Evolutionary conservation across 148 eudicot species (phyloP).

Genomic region (Pharnaceum exiguum): DNA sequence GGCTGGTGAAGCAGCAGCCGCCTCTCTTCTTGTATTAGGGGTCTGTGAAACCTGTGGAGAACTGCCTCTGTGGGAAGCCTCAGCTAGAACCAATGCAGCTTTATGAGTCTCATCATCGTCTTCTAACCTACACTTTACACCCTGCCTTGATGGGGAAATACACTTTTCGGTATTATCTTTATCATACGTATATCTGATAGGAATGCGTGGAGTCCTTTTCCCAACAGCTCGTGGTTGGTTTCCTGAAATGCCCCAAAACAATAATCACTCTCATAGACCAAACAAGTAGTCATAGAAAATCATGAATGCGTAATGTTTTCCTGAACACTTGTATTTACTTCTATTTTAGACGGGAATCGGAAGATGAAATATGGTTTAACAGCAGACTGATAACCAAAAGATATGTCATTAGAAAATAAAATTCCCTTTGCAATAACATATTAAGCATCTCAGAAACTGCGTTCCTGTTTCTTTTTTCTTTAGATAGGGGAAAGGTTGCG

Average conservation of each 20-base stretch:
- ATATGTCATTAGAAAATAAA: too few species aligned
- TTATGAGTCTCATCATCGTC: conserved; percentile 80
- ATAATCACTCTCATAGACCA: conserved; percentile 3
- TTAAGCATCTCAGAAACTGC: too few species aligned
- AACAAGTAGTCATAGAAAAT: not conserved
- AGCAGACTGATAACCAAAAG: too few species aligned
- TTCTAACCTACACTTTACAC: conserved; percentile 51
- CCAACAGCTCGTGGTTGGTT: conserved; percentile 88
- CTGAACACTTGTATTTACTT: too few species aligned
- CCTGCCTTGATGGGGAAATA: conserved; percentile 61
- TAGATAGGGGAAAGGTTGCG: too few species aligned
- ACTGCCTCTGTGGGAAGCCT: conserved; percentile 96
- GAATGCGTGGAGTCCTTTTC: conserved; percentile 93
- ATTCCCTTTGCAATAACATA: too few species aligned
- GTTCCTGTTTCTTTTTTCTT: too few species aligned
- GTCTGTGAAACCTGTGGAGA: conserved; percentile 82
- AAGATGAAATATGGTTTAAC: too few species aligned
- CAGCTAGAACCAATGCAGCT: conserved; percentile 82
- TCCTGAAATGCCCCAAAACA: conserved; percentile 32
- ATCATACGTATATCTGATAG: conserved; percentile 65
- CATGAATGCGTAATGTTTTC: too few species aligned
- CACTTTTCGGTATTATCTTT: conserved; percentile 48
- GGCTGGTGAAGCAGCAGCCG: conserved; percentile 42
- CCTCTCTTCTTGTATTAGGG: conserved; percentile 51
- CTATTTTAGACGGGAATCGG: too few species aligned